Evolutionary conservation across 2,329 filamentous ascomycete genomes (phyloP).

Genomic region (Aspergillus quadrilineatus): DNA sequence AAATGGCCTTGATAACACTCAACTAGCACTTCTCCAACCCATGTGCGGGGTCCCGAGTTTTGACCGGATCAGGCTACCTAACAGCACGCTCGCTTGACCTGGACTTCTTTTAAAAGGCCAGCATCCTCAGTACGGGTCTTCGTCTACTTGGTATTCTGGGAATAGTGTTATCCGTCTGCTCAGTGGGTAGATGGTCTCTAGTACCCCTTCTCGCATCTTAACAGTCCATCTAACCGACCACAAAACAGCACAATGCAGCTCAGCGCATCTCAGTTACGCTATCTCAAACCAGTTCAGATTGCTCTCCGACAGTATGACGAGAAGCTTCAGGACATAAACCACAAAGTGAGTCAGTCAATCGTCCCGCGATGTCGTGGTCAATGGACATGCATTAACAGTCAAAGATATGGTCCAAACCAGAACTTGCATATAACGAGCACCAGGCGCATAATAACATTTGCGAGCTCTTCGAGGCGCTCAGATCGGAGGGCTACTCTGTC

Average conservation of each 20-base stretch:
- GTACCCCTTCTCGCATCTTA: background rate
- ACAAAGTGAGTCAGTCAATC: slow-evolving; percentile 20
- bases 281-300: slow-evolving; percentile 25
- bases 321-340: slow-evolving; percentile 24
- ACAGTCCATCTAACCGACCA: background rate
- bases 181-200: too few species aligned
- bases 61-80: too few species aligned
- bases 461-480: slow-evolving; percentile 33
- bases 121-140: too few species aligned
- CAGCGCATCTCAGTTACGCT: slow-evolving; percentile 23
- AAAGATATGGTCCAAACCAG: slow-evolving; percentile 48
- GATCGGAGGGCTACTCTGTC: slow-evolving; percentile 43
- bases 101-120: too few species aligned
- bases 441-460: slow-evolving; percentile 53
- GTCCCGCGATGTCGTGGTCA: background rate
- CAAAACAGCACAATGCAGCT: slow-evolving; percentile 23
- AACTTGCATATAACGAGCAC: slow-evolving; percentile 52
- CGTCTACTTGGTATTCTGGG: too few species aligned
- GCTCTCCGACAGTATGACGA: slow-evolving; percentile 25
- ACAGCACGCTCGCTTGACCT: too few species aligned
- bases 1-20: background rate
- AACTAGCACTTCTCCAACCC: background rate
- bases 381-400: background rate
- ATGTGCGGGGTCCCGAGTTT: background rate
- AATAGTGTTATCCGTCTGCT: too few species aligned